These are phyloP conservation scores for Sanghuangporus baumii DNA, from an alignment of 1,284 basidiomycete species.

Conservation along the genomic window DNA sequence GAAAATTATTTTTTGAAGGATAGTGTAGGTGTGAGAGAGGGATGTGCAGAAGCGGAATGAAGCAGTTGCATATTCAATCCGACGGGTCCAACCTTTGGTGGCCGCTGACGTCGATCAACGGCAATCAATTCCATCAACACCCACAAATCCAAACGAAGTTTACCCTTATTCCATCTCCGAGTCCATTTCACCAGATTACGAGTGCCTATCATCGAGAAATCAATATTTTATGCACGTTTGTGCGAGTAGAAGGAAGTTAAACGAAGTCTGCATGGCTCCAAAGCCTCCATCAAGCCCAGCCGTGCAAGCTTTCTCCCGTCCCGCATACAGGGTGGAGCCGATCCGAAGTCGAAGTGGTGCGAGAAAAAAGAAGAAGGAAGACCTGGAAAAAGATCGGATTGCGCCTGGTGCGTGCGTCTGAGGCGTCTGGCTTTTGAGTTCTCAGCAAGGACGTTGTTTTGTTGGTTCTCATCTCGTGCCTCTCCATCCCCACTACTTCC, in stretches of 20 bases:
- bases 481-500: too few relatives aligned
- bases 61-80: neutral
- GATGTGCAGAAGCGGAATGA: conserved; percentile 1
- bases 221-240: too few relatives aligned
- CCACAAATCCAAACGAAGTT: neutral
- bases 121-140: neutral
- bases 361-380: neutral
- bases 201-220: too few relatives aligned
- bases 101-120: neutral
- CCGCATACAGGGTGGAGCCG: neutral
- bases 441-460: neutral
- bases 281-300: neutral
- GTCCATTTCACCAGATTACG: neutral
- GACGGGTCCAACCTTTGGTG: neutral
- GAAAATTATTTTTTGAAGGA: neutral
- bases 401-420: neutral
- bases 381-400: neutral
- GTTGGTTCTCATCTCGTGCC: neutral
- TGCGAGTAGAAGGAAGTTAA: too few relatives aligned
- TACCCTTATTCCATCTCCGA: neutral
- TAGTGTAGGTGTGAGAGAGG: neutral
- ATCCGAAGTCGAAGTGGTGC: too few relatives aligned
- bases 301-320: neutral
- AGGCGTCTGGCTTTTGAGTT: neutral
- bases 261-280: too few relatives aligned